Evolutionary conservation across 768 basidiomycete genomes (phyloP).

Genomic region (Suillus variegatus): DNA sequence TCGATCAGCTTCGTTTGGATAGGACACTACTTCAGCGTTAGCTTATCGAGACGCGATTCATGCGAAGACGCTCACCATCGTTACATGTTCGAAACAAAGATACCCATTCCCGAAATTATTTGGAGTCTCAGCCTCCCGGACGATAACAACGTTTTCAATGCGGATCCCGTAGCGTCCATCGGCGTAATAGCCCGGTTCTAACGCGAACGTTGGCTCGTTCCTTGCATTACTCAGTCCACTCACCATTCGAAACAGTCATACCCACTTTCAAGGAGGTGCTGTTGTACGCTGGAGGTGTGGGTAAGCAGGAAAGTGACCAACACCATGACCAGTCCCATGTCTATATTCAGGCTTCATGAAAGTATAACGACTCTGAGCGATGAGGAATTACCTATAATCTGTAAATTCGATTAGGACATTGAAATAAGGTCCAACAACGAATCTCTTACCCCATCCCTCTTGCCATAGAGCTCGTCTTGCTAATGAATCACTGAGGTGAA

Average conservation of each 20-base stretch:
- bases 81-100: conserved; percentile 83
- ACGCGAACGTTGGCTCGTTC: not conserved
- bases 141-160: conserved; percentile 87
- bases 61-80: conserved; percentile 60
- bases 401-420: not conserved
- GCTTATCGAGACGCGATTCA: not conserved
- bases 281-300: conserved; percentile 55
- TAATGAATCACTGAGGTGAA: conserved; percentile 64
- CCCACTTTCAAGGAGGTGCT: conserved; percentile 72
- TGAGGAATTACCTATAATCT: conserved; percentile 57
- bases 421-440: conserved; percentile 10
- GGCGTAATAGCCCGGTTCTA: conserved; percentile 90
- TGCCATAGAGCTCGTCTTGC: conserved; percentile 81
- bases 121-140: conserved; percentile 68
- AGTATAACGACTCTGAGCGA: not conserved
- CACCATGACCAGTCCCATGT: conserved; percentile 94
- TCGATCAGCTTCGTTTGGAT: conserved; percentile 87
- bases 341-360: conserved; percentile 34
- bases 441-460: conserved; percentile 74
- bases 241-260: conserved; percentile 88
- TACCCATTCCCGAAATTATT: conserved; percentile 84
- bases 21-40: conserved; percentile 53
- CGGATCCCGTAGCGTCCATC: conserved; percentile 92
- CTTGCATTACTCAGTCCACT: conserved; percentile 7
- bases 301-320: conserved; percentile 66